A percentile compares a stretch with the other conserved stretches of the same genome.
phyloP scores from a whole-genome alignment of 148 eudicot species.

The Rhododendron simsii region DNA sequence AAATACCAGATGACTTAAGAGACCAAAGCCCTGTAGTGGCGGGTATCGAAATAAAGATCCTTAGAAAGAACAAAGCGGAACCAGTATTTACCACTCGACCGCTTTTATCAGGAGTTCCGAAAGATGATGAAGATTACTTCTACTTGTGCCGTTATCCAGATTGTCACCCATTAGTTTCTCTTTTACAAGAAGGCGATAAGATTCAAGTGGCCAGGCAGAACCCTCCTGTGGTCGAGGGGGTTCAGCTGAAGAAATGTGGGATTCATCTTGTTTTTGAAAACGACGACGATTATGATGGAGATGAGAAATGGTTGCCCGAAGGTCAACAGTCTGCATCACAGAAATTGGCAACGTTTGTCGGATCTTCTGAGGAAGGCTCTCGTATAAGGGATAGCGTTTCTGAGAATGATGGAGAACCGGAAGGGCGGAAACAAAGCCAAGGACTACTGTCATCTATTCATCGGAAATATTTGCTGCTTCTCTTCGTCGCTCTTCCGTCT shows the following conservation, averaged over 20 bases:
- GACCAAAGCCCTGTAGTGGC: constrained; percentile 26
- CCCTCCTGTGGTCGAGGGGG: neutral
- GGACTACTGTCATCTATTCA: neutral
- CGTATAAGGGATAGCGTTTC: neutral
- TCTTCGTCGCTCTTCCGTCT: neutral
- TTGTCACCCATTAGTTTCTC: neutral
- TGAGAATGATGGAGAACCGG: neutral
- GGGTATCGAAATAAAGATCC: constrained; percentile 32
- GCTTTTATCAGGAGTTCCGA: constrained; percentile 37
- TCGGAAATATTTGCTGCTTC: neutral
- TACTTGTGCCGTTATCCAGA: constrained; percentile 1
- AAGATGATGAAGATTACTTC: constrained; percentile 26
- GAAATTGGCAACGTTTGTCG: constrained; percentile 24
- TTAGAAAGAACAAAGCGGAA: constrained; percentile 9
- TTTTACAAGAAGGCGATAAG: constrained; percentile 26
- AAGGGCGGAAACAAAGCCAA: neutral
- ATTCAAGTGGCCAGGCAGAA: constrained; percentile 22
- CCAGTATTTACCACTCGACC: constrained; percentile 21
- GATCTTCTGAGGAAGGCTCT: constrained; percentile 1
- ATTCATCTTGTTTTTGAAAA: constrained; percentile 44
- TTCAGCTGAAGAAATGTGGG: constrained; percentile 43
- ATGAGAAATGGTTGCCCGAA: constrained; percentile 30
- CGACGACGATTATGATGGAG: constrained; percentile 53
- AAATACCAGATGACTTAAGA: constrained; percentile 9
- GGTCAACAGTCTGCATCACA: constrained; percentile 38